Evolutionary conservation across 306 rosid species (phyloP), one percentile per base, ranked within the genome.

Genomic region (Albizia julibrissin): DNA sequence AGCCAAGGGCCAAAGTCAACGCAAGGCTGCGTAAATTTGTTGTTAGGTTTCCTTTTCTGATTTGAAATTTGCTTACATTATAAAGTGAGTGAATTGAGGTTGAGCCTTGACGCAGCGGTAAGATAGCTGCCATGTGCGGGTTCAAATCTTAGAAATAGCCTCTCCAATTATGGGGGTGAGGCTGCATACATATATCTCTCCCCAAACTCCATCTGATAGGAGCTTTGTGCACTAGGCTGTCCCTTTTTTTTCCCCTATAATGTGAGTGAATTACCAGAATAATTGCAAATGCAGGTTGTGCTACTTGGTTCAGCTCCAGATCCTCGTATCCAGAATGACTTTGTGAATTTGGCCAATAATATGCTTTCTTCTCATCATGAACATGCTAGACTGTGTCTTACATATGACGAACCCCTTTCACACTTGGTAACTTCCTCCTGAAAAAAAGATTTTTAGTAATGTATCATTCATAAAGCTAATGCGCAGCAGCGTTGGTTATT

Each of bases 301-400:
- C 90, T 96, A 81, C 99, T 96, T 81, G 99, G 99, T 86, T 96
- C 99, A 46, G 99, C 99, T 87, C 99, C 99, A 49, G 99, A 96
- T 88, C 94, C 91, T 73, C 97, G 97, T 72, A 89, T 96, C 85
- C 99, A 93, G 84, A 92, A 93, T 85, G 99, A 96, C 81, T 96
- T 96, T 85, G 93, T 79, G 80, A 86, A 88, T 87, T 88, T 96
- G 84, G 91, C 97, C 46, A 89, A 90, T 86, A 84, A 93, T 10
- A 80, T 92, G 80, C 98, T 88, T 81, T 88, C 94, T 79, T 3
- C 92, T 72, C 84, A 90, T 72, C 6, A 42, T 78, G 94, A 87
- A 44, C 89, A 70, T 44, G 97, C 98, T 80, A 89, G 97, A 78
- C 94, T 96, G 75, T 90, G 92, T 83, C 94, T 96, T 81, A 83